Base-by-base conservation (phyloP, 2,329 filamentous ascomycete species). In the Plenodomus tracheiphilus region DNA sequence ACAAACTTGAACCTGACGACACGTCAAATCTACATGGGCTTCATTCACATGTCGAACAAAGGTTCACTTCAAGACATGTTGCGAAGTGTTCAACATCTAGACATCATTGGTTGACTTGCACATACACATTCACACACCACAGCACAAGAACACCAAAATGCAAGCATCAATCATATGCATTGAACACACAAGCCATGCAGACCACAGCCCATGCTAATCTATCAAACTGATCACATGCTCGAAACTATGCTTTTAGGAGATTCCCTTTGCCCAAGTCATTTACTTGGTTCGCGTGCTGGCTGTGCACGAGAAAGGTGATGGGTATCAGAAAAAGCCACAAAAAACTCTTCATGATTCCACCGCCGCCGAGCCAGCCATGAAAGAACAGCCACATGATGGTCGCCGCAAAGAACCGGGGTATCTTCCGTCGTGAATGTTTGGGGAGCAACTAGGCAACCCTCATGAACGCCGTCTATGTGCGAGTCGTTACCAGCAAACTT, bases 401-500 rank as follows among this genome's bases (percentile, higher is more conserved):
- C 54, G 56, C 61, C 59, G 56, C 56, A 62, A 52, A 58, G 39
- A 53, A 61, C 56, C 54, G 51, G 61, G 67, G 64, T 65, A 68
- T 72, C 47, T 58, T 72, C 68, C 66, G 64, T 70, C 64, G 57
- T 57, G 57, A 53, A 61, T 58, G 28, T 32, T 32, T 7, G 28
- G 6, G 6, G 62, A 57, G 62, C 54, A 58, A 55, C 60, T 59
- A 46, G 45, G 54, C 43, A 63, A 62, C 66, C 68, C 59, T 65
- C 58, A 61, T 69, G 51, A 72, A 72, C 68, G 69, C 69, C 69
- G 57, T 70, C 67, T 68, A 72, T 71, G 68, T 67, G 68, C 63
- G 61, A 64, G 11, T 32, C 50, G 53, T 57, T 62, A 66, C 50
- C 57, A 63, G 62, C 59, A 63, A 64, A 65, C 64, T 61, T 60